phyloP scores from a whole-genome alignment of 139 green algal species.

The Closterium sp. region DNA sequence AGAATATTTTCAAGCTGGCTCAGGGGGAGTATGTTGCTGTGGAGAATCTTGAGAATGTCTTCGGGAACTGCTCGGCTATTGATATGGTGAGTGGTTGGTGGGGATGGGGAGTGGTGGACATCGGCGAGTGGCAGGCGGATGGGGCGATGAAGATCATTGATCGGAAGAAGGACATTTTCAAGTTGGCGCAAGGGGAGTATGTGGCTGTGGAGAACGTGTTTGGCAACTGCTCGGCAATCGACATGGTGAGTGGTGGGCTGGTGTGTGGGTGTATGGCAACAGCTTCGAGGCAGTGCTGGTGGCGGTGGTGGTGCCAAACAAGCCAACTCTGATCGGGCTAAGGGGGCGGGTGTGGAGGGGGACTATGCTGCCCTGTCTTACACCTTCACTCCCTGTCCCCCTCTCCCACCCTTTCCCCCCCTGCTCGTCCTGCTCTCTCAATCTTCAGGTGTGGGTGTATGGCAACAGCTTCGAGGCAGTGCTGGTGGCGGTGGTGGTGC shows the following conservation, averaged over 20 bases:
- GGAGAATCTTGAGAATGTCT: conserved; percentile 91
- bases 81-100: conserved; percentile 68
- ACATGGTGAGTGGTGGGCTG: conserved; percentile 60
- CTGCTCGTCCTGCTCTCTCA: background rate
- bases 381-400: no score
- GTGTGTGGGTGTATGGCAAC: conserved; percentile 95
- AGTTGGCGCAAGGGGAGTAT: conserved; percentile 95
- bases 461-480: conserved; percentile 86
- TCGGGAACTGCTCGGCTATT: conserved; percentile 75
- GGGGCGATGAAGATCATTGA: no score
- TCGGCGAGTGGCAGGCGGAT: conserved; percentile 70
- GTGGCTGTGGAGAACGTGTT: conserved; percentile 88
- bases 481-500: conserved; percentile 75
- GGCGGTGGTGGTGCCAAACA: conserved; percentile 80
- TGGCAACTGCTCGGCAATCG: conserved; percentile 74
- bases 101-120: conserved; percentile 92
- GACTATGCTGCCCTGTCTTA: conserved; percentile 24
- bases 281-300: conserved; percentile 84
- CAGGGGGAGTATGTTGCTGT: conserved; percentile 96
- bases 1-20: conserved; percentile 99
- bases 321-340: conserved; percentile 63
- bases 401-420: background rate
- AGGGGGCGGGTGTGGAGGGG: conserved; percentile 25
- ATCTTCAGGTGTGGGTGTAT: conserved; percentile 73
- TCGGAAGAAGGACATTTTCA: no score